Conservation (phyloP, 768 basidiomycete species). For the Artomyces pyxidatus region DNA sequence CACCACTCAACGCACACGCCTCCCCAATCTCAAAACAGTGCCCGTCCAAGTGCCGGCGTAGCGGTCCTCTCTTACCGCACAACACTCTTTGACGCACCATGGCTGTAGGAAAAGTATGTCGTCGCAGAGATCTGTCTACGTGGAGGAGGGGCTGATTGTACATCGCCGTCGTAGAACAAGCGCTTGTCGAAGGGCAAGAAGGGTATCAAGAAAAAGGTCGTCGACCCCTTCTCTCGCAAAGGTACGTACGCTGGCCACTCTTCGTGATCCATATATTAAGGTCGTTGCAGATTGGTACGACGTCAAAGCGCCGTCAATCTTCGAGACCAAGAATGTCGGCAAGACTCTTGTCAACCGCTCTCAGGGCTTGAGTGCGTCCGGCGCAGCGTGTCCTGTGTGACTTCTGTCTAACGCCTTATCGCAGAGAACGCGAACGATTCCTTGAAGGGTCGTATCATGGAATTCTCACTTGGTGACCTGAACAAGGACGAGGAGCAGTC, state of each 20-base stretch:
- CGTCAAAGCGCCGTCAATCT: conserved; percentile 96
- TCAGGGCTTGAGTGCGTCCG: conserved; percentile 86
- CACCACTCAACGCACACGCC: conserved; percentile 6
- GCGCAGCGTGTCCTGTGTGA: neutral
- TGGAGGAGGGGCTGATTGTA: neutral
- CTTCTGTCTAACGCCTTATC: conserved; percentile 12
- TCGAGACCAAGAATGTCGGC: conserved; percentile 93
- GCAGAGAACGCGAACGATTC: conserved; percentile 98
- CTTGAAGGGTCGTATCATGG: conserved; percentile 92
- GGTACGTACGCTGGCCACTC: conserved; percentile 40
- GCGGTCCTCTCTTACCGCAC: conserved; percentile 29
- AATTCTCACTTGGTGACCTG: conserved; percentile 93
- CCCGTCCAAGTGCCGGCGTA: conserved; percentile 41
- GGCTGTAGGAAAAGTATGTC: conserved; percentile 82
- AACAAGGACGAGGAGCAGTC: conserved; percentile 99
- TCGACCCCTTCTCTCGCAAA: conserved; percentile 99
- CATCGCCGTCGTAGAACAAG: conserved; percentile 67
- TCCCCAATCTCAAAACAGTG: conserved; percentile 33
- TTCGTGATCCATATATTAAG: too few species aligned
- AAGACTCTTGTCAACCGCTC: conserved; percentile 99
- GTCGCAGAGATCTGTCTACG: neutral
- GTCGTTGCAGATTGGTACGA: conserved; percentile 88
- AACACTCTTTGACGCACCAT: conserved; percentile 39
- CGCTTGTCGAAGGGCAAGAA: conserved; percentile 97
- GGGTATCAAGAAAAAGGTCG: conserved; percentile 99